Conservation (phyloP, 306 rosid genomes). For the Mimosa bimucronata region DNA sequence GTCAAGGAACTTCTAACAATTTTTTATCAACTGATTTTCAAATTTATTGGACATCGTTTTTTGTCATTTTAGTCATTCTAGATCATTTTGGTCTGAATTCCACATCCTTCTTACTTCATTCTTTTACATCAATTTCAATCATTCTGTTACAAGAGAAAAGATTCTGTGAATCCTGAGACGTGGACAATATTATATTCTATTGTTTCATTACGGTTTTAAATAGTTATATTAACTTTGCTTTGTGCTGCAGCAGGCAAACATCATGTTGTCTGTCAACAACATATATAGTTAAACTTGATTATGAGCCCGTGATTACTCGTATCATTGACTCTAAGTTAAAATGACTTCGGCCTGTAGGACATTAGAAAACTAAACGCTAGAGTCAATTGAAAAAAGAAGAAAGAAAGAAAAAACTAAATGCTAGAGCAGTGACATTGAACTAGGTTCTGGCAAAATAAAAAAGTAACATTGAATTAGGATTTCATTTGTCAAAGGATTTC, state of each 20-base stretch:
- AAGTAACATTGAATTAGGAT: no score
- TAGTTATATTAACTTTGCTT: conserved; percentile 33
- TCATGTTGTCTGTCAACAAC: no score
- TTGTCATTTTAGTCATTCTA: background rate
- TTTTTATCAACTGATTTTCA: background rate
- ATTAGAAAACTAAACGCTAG: no score
- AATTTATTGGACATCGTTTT: background rate
- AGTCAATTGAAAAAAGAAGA: no score
- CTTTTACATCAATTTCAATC: background rate
- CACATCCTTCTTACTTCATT: conserved; percentile 3
- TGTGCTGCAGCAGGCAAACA: conserved; percentile 81
- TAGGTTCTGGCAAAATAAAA: no score
- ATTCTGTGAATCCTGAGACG: conserved; percentile 26
- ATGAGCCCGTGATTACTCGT: no score
- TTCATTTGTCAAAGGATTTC: no score
- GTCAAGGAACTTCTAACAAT: background rate
- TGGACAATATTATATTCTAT: background rate
- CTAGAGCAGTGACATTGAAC: no score
- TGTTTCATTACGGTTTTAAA: conserved; percentile 15
- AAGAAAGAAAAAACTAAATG: no score
- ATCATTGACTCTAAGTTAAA: no score
- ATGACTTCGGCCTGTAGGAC: no score
- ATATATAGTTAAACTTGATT: no score
- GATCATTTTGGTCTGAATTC: background rate
- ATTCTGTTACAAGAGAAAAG: background rate